Percentiles rank a stretch among this genome's conserved stretches.
Conservation (phyloP, 768 basidiomycete species). For the Boletus rubescentipes region DNA sequence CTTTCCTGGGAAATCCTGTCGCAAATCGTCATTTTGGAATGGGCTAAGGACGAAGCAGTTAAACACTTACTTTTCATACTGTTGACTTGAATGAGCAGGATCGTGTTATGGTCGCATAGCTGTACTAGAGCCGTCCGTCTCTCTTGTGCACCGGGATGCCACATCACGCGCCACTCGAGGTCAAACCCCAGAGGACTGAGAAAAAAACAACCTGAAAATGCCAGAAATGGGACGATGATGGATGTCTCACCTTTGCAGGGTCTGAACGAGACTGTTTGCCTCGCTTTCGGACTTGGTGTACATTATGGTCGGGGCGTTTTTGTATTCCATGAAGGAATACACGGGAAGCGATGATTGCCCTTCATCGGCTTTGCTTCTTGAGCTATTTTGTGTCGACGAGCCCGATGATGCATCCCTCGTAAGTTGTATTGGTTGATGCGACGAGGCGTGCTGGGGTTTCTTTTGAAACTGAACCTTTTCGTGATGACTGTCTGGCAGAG, state of each 20-base stretch:
- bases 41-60: background rate
- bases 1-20: slow-evolving; percentile 44
- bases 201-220: background rate
- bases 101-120: slow-evolving; percentile 40
- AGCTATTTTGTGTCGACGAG: slow-evolving; percentile 4
- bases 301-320: slow-evolving; percentile 30
- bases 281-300: slow-evolving; percentile 43
- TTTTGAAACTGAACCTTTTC: background rate
- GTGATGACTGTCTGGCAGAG: background rate
- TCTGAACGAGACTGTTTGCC: slow-evolving; percentile 40
- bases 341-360: slow-evolving; percentile 22
- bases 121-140: slow-evolving; percentile 46
- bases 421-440: background rate
- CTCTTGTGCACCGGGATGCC: slow-evolving; percentile 31
- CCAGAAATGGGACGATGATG: background rate
- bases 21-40: background rate
- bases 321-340: slow-evolving; percentile 41
- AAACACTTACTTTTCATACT: slow-evolving; percentile 42
- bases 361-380: background rate
- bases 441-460: background rate
- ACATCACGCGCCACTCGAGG: slow-evolving; percentile 47
- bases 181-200: slow-evolving; percentile 50
- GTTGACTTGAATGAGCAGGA: slow-evolving; percentile 49
- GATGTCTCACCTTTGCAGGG: slow-evolving; percentile 36
- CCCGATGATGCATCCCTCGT: slow-evolving; percentile 1